These are phyloP conservation scores for Hamigera avellanea DNA, from an alignment of 495 filamentous ascomycete genomes.

Conservation along the genomic window DNA sequence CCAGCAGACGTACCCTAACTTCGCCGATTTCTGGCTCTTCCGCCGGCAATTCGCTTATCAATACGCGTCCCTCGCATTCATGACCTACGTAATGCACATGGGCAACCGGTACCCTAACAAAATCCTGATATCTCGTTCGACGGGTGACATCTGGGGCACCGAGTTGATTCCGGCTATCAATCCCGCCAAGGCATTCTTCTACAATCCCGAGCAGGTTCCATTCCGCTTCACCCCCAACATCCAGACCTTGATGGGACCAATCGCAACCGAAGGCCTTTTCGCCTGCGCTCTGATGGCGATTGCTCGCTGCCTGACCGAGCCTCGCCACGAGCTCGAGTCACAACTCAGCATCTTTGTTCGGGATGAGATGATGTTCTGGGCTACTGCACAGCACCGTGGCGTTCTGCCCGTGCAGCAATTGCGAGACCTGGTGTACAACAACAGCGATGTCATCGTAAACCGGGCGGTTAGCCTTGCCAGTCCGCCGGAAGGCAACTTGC, in stretches of 20 bases:
- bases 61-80: constrained; percentile 90
- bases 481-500: constrained; percentile 54
- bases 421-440: constrained; percentile 75
- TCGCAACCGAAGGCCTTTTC: constrained; percentile 92
- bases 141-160: constrained; percentile 91
- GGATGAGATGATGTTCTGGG: constrained; percentile 98
- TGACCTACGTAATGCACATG: constrained; percentile 97
- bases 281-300: constrained; percentile 88
- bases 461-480: constrained; percentile 70
- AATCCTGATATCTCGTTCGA: constrained; percentile 76
- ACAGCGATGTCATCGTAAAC: constrained; percentile 84
- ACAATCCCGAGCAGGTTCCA: constrained; percentile 85
- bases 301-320: constrained; percentile 88
- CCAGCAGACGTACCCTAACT: constrained; percentile 77
- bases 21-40: constrained; percentile 95
- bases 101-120: constrained; percentile 90
- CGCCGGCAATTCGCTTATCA: constrained; percentile 92
- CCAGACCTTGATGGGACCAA: constrained; percentile 87
- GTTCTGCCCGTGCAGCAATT: constrained; percentile 56
- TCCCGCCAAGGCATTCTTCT: constrained; percentile 70
- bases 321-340: constrained; percentile 79
- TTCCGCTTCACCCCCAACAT: constrained; percentile 97
- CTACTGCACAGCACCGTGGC: constrained; percentile 67
- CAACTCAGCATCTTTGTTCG: constrained; percentile 87
- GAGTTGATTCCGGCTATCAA: constrained; percentile 84